Evolutionary conservation across 169 alveolate genomes (phyloP).

Genomic region (Plasmodium vivax): DNA sequence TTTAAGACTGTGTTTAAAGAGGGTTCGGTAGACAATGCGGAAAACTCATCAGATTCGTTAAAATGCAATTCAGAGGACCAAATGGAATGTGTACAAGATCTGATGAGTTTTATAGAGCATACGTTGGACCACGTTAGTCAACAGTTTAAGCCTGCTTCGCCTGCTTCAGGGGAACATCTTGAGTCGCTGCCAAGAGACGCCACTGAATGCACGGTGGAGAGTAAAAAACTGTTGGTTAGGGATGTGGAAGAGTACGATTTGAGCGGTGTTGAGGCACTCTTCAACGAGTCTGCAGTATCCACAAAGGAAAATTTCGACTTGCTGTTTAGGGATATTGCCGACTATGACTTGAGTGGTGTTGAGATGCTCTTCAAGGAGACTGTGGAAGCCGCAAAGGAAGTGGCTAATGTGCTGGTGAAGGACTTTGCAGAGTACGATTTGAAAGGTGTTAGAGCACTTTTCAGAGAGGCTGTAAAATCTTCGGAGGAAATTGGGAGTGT

Average conservation of each 20-base stretch:
- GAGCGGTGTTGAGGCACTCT: background rate
- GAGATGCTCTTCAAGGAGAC: background rate
- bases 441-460: background rate
- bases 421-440: background rate
- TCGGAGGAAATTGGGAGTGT: too few species aligned
- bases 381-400: background rate
- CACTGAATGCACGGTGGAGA: background rate
- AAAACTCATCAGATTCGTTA: too few species aligned
- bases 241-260: background rate
- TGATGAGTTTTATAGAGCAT: background rate
- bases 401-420: background rate
- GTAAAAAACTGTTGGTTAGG: background rate
- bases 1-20: too few species aligned
- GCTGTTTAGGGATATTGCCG: background rate
- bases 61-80: background rate
- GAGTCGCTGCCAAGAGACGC: background rate
- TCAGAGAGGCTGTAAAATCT: too few species aligned
- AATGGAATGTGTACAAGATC: background rate
- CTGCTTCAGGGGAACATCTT: background rate
- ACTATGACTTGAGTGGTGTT: background rate
- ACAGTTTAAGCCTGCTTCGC: background rate
- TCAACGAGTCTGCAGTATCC: background rate
- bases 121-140: background rate
- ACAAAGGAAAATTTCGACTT: background rate
- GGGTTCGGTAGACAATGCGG: too few species aligned